These are phyloP conservation scores for Penicillium bovifimosum DNA, from an alignment of 495 filamentous ascomycete genomes.

Conservation along the genomic window DNA sequence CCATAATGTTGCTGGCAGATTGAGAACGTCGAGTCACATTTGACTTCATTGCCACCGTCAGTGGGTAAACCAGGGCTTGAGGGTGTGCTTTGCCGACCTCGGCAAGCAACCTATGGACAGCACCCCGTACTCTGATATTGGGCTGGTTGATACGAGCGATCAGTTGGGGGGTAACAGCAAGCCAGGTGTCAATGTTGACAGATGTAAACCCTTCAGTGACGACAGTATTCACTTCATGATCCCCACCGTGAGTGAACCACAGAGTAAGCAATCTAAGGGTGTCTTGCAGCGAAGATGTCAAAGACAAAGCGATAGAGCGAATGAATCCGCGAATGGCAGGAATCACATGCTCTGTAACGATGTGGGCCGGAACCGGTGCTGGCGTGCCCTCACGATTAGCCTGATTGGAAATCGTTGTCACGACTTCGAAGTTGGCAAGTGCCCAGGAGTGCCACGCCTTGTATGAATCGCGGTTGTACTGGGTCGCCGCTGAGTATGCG, in stretches of 20 bases:
- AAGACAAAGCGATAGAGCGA: conserved; percentile 86
- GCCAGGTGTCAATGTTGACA: conserved; percentile 95
- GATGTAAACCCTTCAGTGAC: conserved; percentile 85
- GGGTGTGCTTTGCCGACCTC: conserved; percentile 93
- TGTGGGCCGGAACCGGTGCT: conserved; percentile 51
- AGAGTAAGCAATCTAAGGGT: conserved; percentile 87
- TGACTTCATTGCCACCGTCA: conserved; percentile 98
- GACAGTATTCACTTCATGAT: conserved; percentile 76
- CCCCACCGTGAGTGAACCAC: conserved; percentile 92
- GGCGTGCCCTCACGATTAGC: conserved; percentile 48
- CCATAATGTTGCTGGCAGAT: conserved; percentile 89
- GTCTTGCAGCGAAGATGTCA: conserved; percentile 89
- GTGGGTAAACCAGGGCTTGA: conserved; percentile 97
- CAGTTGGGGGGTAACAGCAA: conserved; percentile 94
- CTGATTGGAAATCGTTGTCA: conserved; percentile 66
- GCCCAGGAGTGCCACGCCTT: conserved; percentile 99
- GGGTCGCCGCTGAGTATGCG: conserved; percentile 84
- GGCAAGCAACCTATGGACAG: conserved; percentile 83
- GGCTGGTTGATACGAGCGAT: conserved; percentile 97
- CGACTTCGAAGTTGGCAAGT: conserved; percentile 97
- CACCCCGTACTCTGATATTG: conserved; percentile 73
- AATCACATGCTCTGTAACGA: conserved; percentile 82
- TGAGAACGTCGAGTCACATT: conserved; percentile 70
- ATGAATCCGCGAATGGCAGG: conserved; percentile 94
- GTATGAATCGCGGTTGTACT: conserved; percentile 89